A percentile compares a stretch with the other conserved stretches of the same genome.
These are phyloP conservation scores for Cicer yamashitae DNA, from an alignment of 306 rosid genomes.

Conservation along the genomic window DNA sequence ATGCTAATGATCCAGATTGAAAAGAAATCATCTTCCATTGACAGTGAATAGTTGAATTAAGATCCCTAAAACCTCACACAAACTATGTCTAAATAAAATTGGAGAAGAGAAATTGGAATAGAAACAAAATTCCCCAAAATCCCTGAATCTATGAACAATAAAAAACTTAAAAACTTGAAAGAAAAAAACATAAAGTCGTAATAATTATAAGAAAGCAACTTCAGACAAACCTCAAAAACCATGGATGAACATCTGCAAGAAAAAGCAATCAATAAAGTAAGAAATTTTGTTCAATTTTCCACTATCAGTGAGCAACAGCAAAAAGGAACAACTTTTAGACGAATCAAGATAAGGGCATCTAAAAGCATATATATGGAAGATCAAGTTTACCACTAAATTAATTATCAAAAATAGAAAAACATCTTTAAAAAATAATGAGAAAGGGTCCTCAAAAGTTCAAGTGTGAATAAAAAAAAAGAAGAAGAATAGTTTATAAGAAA, in stretches of 20 bases:
- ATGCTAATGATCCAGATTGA: conserved; percentile 6
- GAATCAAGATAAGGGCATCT: conserved; percentile 27
- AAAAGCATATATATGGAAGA: conserved; percentile 9
- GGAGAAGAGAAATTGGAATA: not conserved
- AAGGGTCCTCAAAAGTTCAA: not conserved
- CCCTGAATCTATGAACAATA: not conserved
- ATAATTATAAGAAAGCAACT: not conserved
- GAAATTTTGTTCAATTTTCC: conserved; percentile 31
- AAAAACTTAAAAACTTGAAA: not conserved
- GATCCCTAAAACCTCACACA: conserved; percentile 11
- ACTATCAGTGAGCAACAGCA: conserved; percentile 18
- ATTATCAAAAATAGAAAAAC: not conserved
- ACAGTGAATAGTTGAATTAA: conserved; percentile 20
- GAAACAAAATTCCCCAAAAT: conserved; percentile 29
- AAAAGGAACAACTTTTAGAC: conserved; percentile 11
- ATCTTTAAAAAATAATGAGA: not conserved
- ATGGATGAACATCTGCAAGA: conserved; percentile 32
- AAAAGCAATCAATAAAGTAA: conserved; percentile 28
- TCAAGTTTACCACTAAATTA: conserved; percentile 34
- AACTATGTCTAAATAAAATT: conserved; percentile 5
- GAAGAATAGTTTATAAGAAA: not conserved
- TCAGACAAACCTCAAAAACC: conserved; percentile 42
- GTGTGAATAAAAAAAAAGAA: conserved; percentile 21
- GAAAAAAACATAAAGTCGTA: conserved; percentile 17
- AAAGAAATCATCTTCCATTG: conserved; percentile 10